Evolutionary conservation across 2,329 filamentous ascomycete species (phyloP), one percentile per base, ranked within the genome.

Genomic region (Alternaria solani): DNA sequence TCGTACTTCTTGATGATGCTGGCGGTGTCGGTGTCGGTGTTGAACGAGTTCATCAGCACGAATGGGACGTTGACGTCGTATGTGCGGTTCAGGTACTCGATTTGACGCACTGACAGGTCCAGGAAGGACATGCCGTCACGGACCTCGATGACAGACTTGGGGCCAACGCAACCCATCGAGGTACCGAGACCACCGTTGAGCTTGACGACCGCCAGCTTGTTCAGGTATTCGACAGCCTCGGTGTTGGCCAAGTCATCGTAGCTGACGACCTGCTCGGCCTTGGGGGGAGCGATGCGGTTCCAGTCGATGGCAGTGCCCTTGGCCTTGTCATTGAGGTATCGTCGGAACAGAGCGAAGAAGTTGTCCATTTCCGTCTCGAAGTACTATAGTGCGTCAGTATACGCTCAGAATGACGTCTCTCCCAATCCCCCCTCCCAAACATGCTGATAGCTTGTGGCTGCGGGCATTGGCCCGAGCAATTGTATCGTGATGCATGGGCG

Each of bases 1-100:
- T 99, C 94, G 84, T 98, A 99, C 87, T 99, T 99, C 89, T 99
- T 99, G 86, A 99, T 99, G 83, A 99, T 99, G 82, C 93, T 93
- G 65, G 94, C 93, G 52, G 95, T 99, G 79, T 99, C 95, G 75
- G 94, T 89, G 81, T 99, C 94, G 79, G 95, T 99, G 88, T 99
- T 99, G 91, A 99, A 99, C 57, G 95, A 98, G 90, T 99, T 99
- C 95, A 99, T 99, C 74, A 99, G 90, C 71, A 99, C 89, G 82
- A 99, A 97, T 49, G 95, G 95, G 34, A 99, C 95, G 79, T 97
- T 98, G 81, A 96, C 93, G 73, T 91, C 88, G 85, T 97, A 98
- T 68, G 93, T 98, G 81, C 94, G 91, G 90, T 99, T 99, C 73
- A 99, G 90, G 86, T 93, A 96, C 85, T 99, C 95, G 78, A 99